Base-by-base conservation (phyloP, 352 stramenopile species). In the Thalassiosira mediterranea region DNA sequence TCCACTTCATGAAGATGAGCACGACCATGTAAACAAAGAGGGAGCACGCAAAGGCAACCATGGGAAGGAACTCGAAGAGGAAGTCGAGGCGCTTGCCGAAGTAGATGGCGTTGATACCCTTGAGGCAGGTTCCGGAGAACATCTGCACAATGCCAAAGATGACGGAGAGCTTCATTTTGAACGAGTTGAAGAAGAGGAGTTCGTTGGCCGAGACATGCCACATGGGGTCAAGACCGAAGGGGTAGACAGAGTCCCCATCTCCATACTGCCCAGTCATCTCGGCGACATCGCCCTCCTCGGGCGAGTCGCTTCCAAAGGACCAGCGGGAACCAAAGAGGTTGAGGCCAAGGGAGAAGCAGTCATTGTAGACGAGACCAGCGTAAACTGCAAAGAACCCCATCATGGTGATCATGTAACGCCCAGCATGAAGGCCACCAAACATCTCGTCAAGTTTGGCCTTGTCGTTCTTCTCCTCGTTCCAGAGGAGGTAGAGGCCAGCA, bases 161-260 rank as follows among this genome's bases (percentile, higher is more conserved):
- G 21, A 99, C 96, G 62, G 95, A 97, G 19, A 99, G 92, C 89
- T 99, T 99, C 97, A 99, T 99, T 77, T 99, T 99, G 92, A 99
- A 98, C 34, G 95, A 98, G 90, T 99, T 99, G 87, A 98, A 98
- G 78, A 99, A 99, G 13, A 99, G 81, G 60, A 99, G 87, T 60
- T 99, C 96, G 83, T 99, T 99, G 19, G 93, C 89, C 26, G 96
- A 94, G 51, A 97, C 96, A 72, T 99, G 97, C 97, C 97, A 99
- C 46, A 98, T 95, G 8, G 97, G 97, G 87, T 99, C 97, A 34
- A 99, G 72, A 29, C 97, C 97, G 81, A 99, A 96, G 13, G 95
- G 94, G 80, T 99, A 99, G 29, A 99, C 96, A 59, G 96, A 96
- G 15, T 97, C 84, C 47, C 76, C 71, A 28, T 79, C 77, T 57